Base-by-base conservation (phyloP, 192 early-diverging fungal genomes). In the Podila horticola region DNA sequence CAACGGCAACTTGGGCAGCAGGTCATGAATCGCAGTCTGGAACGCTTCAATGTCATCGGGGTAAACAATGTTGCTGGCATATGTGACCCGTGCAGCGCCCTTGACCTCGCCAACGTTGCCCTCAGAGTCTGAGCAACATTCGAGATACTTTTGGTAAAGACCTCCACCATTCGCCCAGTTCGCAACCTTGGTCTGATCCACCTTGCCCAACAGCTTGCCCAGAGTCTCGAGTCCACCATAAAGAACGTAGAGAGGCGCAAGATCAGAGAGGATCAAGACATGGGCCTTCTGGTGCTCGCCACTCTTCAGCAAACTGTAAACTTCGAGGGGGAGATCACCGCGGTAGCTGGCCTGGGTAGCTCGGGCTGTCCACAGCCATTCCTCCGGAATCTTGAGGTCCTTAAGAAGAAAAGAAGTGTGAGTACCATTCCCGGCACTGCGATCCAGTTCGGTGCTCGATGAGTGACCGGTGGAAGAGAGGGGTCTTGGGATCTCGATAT, bases 221-320 rank as follows among this genome's bases (percentile, higher is more conserved):
- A 90, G 76, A 6, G 85, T 70, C 38, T 58, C 29, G 59, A 89
- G 71, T 52, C 89, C 84, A 33, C 86, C 84, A 15, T 84, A 72
- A 9, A 92, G 70, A 62, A 92, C 71, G 7, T 71, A 85, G 12
- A 74, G 74, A 10, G 91, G 91, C 1, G 91, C 91, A 64, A 93
- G 70, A 5, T 82, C 71, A 29, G 86, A 84, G 57, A 93, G 28
- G 30, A 88, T 82, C 34, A 91, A 67, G 26, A 63, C 60, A 52
- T 91, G 90, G 0, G 86, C 91, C 20, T 85, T 59, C 0, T 82
- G 62, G 22, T 75, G 36, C 49, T 85, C 83, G 4, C 82, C 86
- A 3, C 87, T 86, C 33, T 85, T 84, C 29, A 93, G 45, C 28
- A 82, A 77, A 60, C 85, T 69, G 28, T 66, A 70, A 5, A 84